These are phyloP conservation scores for Sherardia arvensis DNA, from an alignment of 257 asterid species.

Conservation along the genomic window DNA sequence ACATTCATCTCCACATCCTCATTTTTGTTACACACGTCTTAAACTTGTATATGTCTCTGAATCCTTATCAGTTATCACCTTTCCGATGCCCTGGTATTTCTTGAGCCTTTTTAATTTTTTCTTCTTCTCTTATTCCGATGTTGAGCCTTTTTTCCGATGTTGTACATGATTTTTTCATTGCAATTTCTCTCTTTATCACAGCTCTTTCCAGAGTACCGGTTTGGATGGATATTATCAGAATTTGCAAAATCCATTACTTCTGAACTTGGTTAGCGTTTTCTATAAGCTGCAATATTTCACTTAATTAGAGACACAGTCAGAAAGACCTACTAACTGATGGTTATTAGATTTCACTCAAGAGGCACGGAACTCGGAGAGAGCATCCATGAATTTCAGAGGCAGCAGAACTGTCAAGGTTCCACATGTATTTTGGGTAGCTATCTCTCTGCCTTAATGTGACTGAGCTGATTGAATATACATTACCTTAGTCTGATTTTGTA, in stretches of 20 bases:
- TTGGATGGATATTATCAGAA: slow-evolving; percentile 77
- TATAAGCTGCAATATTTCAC: neutral
- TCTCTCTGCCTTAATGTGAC: neutral
- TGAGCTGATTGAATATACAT: slow-evolving; percentile 7
- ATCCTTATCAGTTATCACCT: too few species aligned
- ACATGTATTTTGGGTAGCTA: slow-evolving; percentile 64
- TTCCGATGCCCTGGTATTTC: neutral
- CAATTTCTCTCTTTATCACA: slow-evolving; percentile 21
- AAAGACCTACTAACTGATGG: slow-evolving; percentile 15
- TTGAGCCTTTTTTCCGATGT: too few species aligned
- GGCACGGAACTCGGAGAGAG: slow-evolving; percentile 72
- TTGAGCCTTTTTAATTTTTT: neutral
- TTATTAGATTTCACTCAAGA: slow-evolving; percentile 78
- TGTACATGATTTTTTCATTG: slow-evolving; percentile 15
- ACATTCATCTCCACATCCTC: neutral
- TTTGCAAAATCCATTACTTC: slow-evolving; percentile 61
- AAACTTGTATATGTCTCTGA: neutral
- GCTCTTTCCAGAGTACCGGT: slow-evolving; percentile 86
- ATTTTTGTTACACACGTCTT: neutral
- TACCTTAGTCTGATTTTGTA: slow-evolving; percentile 16
- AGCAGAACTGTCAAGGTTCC: slow-evolving; percentile 65
- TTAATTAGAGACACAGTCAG: neutral
- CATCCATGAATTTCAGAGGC: slow-evolving; percentile 45
- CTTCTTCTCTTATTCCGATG: too few species aligned
- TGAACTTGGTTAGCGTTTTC: slow-evolving; percentile 69